A percentile compares a stretch with the other conserved stretches of the same genome.
Conservation (phyloP, 225 moss, liverwort and hornwort genomes). For the Pseudoscleropodium purum region DNA sequence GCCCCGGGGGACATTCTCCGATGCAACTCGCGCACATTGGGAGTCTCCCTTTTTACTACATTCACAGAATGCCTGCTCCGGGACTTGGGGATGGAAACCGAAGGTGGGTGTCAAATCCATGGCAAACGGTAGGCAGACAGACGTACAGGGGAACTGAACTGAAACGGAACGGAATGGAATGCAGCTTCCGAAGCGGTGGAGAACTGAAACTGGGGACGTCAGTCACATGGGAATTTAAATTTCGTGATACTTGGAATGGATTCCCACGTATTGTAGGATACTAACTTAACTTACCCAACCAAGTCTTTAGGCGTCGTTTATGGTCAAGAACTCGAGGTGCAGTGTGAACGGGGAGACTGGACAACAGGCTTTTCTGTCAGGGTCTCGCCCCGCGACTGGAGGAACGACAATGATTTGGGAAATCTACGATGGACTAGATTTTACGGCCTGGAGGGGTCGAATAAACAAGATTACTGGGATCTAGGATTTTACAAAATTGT, state of each 20-base stretch:
- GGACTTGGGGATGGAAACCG: background rate
- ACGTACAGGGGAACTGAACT: too few species aligned
- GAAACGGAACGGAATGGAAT: background rate
- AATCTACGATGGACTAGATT: background rate
- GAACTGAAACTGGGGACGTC: background rate
- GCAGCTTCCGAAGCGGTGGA: background rate
- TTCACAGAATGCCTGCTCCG: background rate
- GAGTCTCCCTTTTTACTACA: background rate
- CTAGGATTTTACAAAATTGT: fast-evolving
- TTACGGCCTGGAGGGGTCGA: background rate
- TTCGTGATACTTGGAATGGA: background rate
- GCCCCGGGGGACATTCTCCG: background rate
- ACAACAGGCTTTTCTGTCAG: background rate
- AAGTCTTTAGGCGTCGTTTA: background rate
- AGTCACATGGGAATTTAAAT: background rate
- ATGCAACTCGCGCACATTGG: background rate
- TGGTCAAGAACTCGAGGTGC: too few species aligned
- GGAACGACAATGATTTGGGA: fast-evolving
- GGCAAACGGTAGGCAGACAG: background rate
- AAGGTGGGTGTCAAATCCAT: background rate
- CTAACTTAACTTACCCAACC: too few species aligned
- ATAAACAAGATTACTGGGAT: background rate
- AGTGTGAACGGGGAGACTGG: background rate
- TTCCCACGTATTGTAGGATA: background rate
- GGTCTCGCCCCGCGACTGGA: background rate